Percentiles rank a stretch among this genome's conserved stretches.
Conservation (phyloP, 2,329 filamentous ascomycete species). For the Laburnicola sp. region DNA sequence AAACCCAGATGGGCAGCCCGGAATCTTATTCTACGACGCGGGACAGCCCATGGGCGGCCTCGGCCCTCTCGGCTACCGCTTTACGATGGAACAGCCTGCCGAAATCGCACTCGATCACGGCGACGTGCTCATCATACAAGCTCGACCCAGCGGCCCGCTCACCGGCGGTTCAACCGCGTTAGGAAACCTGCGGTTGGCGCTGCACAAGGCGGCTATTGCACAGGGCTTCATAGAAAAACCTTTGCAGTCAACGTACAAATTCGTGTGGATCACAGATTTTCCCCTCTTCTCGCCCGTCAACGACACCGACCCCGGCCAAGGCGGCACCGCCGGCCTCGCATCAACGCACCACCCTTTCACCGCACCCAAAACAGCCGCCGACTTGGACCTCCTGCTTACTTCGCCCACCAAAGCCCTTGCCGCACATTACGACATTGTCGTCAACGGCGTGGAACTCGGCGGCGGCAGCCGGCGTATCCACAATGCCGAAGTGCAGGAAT, state of each 20-base stretch:
- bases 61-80: slow-evolving; percentile 75
- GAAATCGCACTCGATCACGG: slow-evolving; percentile 61
- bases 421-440: slow-evolving; percentile 93
- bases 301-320: slow-evolving; percentile 73
- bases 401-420: slow-evolving; percentile 74
- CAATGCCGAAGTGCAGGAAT: slow-evolving; percentile 77
- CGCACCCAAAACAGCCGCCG: slow-evolving; percentile 70
- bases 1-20: slow-evolving; percentile 77
- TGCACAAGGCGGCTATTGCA: slow-evolving; percentile 72
- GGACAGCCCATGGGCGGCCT: slow-evolving; percentile 75
- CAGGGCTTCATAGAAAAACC: slow-evolving; percentile 58
- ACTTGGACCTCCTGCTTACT: slow-evolving; percentile 73
- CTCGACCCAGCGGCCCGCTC: slow-evolving; percentile 66
- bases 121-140: slow-evolving; percentile 80
- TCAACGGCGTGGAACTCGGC: slow-evolving; percentile 93
- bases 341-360: slow-evolving; percentile 97
- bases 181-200: slow-evolving; percentile 70
- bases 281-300: slow-evolving; percentile 81
- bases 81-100: slow-evolving; percentile 61
- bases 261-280: slow-evolving; percentile 87
- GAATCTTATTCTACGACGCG: slow-evolving; percentile 74
- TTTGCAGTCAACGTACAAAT: slow-evolving; percentile 60
- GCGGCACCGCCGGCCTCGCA: slow-evolving; percentile 75
- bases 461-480: slow-evolving; percentile 94
- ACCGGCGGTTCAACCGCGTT: slow-evolving; percentile 73